phyloP scores from a whole-genome alignment of 768 basidiomycete species.

The Tephrocybe sp. region DNA sequence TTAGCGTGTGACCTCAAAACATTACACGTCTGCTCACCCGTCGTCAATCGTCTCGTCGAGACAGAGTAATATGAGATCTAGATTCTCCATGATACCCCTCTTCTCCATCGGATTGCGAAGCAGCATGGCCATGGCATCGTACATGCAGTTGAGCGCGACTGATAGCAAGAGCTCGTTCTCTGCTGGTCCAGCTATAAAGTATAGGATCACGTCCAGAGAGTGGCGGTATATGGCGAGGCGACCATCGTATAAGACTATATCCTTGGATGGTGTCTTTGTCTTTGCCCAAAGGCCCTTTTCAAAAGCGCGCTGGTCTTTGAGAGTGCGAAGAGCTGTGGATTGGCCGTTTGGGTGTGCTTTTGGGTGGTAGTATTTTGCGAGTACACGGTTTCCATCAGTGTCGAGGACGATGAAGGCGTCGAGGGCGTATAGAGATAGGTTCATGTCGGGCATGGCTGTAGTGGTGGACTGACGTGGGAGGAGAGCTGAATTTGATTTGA shows the following conservation, averaged over 20 bases:
- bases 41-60: slow-evolving; percentile 98
- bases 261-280: slow-evolving; percentile 79
- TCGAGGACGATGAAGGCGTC: slow-evolving; percentile 90
- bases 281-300: slow-evolving; percentile 96
- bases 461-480: slow-evolving; percentile 4
- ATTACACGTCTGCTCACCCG: slow-evolving; percentile 58
- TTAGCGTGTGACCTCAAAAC: neutral
- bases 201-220: slow-evolving; percentile 93
- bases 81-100: slow-evolving; percentile 87
- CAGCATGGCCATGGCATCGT: slow-evolving; percentile 82
- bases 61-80: slow-evolving; percentile 89
- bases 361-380: slow-evolving; percentile 94
- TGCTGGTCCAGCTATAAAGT: slow-evolving; percentile 80
- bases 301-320: slow-evolving; percentile 93
- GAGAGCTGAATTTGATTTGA: slow-evolving; percentile 2
- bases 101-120: slow-evolving; percentile 94
- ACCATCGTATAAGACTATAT: slow-evolving; percentile 88
- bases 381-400: slow-evolving; percentile 90
- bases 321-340: slow-evolving; percentile 56
- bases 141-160: slow-evolving; percentile 76
- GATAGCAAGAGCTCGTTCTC: slow-evolving; percentile 98
- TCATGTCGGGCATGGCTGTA: slow-evolving; percentile 38
- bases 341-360: slow-evolving; percentile 61
- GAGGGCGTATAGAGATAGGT: slow-evolving; percentile 85
- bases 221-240: slow-evolving; percentile 93